These are phyloP conservation scores for Scolecobasidium constrictum DNA, from an alignment of 2,329 filamentous ascomycete species.

Conservation along the genomic window DNA sequence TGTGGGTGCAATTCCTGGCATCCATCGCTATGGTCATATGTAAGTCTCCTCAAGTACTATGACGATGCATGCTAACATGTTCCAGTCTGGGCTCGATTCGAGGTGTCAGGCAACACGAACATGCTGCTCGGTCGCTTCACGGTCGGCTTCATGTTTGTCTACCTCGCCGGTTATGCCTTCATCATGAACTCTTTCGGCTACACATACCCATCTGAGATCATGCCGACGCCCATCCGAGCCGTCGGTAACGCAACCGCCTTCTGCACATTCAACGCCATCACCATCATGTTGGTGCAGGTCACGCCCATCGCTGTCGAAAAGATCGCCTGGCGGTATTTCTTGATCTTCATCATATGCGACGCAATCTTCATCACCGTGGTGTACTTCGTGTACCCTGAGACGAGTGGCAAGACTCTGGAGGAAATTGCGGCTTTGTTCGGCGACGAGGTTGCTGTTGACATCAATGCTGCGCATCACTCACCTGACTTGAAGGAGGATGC, in stretches of 20 bases:
- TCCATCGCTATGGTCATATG: conserved; percentile 1
- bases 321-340: background rate
- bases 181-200: conserved; percentile 17
- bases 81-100: background rate
- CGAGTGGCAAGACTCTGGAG: conserved; percentile 1
- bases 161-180: conserved; percentile 22
- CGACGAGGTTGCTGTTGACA: conserved; percentile 13
- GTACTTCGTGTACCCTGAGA: conserved; percentile 6
- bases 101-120: background rate
- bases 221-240: conserved; percentile 1
- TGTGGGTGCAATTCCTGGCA: background rate
- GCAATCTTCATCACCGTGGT: conserved; percentile 10
- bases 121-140: background rate
- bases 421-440: conserved; percentile 13
- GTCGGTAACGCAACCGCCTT: conserved; percentile 1
- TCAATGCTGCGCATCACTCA: background rate
- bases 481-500: background rate
- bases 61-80: background rate
- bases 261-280: conserved; percentile 4
- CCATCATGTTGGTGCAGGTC: conserved; percentile 4
- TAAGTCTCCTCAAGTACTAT: background rate
- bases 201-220: conserved; percentile 4
- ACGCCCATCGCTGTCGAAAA: conserved; percentile 7
- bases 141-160: conserved; percentile 18
- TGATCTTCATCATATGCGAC: conserved; percentile 13